A percentile compares a stretch with the other conserved stretches of the same genome.
Conservation (phyloP, 2,329 filamentous ascomycete genomes). For the Alternaria alternata region DNA sequence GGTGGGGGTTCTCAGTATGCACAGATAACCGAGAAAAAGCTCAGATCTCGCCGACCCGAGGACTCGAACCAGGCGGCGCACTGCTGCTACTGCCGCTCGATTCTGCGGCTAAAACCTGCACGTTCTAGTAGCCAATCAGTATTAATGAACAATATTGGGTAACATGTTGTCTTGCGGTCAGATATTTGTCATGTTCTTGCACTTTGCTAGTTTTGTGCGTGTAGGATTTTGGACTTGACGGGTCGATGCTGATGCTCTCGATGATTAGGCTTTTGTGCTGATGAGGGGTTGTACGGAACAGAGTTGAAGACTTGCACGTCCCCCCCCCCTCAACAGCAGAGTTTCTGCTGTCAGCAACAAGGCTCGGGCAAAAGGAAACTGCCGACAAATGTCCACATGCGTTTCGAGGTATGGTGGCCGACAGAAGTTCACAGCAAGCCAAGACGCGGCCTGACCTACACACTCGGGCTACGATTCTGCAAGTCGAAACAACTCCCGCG, state of each 20-base stretch:
- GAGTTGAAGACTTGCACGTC: neutral
- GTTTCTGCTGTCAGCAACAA: slow-evolving; percentile 6
- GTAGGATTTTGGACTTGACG: neutral
- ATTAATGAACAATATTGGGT: slow-evolving; percentile 18
- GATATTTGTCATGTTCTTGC: slow-evolving; percentile 17
- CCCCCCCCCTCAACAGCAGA: slow-evolving; percentile 1
- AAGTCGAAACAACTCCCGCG: slow-evolving; percentile 2
- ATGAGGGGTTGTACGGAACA: slow-evolving; percentile 3
- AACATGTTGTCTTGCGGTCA: slow-evolving; percentile 6
- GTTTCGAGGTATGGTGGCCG: neutral
- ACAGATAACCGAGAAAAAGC: slow-evolving; percentile 20
- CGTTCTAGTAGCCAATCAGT: slow-evolving; percentile 22
- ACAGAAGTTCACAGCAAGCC: neutral
- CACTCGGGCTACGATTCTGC: neutral
- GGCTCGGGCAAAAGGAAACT: slow-evolving; percentile 6
- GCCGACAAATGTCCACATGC: neutral
- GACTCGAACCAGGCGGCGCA: slow-evolving; percentile 8
- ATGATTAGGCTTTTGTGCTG: slow-evolving; percentile 4
- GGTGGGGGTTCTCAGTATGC: slow-evolving; percentile 9
- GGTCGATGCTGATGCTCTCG: neutral
- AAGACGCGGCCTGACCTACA: slow-evolving; percentile 3
- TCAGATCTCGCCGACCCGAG: slow-evolving; percentile 19
- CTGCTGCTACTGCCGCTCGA: slow-evolving; percentile 10
- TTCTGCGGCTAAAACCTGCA: slow-evolving; percentile 18
- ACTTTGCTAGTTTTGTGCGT: neutral